Conservation (phyloP, 306 rosid genomes). For the Malus domestica region ASM211411v1 NC_041801.1:129501-130000, state of each 20-base stretch:
- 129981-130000: background rate
- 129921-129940: background rate
- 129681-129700: background rate
- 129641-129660: background rate
- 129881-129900: conserved; percentile 90
- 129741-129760: background rate
- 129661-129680: background rate
- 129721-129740: background rate
- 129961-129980: background rate
- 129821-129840: conserved; percentile 97
- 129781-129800: conserved; percentile 15
- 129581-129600: background rate
- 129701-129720: background rate
- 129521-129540: conserved; percentile 76
- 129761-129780: background rate
- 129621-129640: background rate
- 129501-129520: conserved; percentile 94
- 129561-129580: conserved; percentile 70
- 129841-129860: conserved; percentile 87
- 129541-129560: conserved; percentile 94
- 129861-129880: conserved; percentile 67
- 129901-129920: conserved; percentile 64
- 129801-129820: conserved; percentile 84
- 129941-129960: conserved; percentile 6
- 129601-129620: background rate